These are phyloP conservation scores for Linnemannia zychae DNA, from an alignment of 192 early-diverging fungal genomes.

Conservation along the genomic window DNA sequence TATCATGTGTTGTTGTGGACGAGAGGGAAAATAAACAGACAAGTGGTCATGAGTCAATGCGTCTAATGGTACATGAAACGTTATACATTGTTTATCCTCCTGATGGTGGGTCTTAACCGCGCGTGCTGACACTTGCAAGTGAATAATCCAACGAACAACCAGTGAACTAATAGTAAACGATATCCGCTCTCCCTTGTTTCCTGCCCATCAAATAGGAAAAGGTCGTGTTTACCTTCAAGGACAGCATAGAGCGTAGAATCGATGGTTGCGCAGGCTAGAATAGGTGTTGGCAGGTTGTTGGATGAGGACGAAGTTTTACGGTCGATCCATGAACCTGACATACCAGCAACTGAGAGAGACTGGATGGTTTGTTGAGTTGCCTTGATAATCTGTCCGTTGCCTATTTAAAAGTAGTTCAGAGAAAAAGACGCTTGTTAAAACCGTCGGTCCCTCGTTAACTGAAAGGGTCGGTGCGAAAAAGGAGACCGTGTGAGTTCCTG, in stretches of 20 bases:
- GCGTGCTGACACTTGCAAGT: too few relatives aligned
- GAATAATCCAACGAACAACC: too few relatives aligned
- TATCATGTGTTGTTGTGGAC: neutral
- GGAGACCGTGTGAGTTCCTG: too few relatives aligned
- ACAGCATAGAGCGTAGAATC: constrained; percentile 23
- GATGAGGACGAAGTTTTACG: neutral
- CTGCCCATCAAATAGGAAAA: neutral
- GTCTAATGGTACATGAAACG: too few relatives aligned
- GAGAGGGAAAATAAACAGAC: too few relatives aligned
- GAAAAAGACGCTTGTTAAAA: neutral
- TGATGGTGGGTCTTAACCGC: too few relatives aligned
- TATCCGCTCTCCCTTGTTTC: too few relatives aligned
- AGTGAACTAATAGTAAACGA: too few relatives aligned
- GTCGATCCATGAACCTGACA: neutral
- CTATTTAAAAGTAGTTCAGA: constrained; percentile 11
- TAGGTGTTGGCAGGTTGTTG: constrained; percentile 16
- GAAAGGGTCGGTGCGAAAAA: too few relatives aligned
- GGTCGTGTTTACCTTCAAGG: constrained; percentile 12
- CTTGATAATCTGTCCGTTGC: constrained; percentile 20
- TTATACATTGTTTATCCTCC: too few relatives aligned
- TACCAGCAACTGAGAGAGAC: neutral
- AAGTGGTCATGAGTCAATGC: too few relatives aligned
- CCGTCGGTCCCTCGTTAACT: too few relatives aligned
- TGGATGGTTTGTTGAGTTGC: neutral
- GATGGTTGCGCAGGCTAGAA: constrained; percentile 12